Base-by-base conservation (phyloP, 106 monocot genomes). In the Platanthera zijinensis region DNA sequence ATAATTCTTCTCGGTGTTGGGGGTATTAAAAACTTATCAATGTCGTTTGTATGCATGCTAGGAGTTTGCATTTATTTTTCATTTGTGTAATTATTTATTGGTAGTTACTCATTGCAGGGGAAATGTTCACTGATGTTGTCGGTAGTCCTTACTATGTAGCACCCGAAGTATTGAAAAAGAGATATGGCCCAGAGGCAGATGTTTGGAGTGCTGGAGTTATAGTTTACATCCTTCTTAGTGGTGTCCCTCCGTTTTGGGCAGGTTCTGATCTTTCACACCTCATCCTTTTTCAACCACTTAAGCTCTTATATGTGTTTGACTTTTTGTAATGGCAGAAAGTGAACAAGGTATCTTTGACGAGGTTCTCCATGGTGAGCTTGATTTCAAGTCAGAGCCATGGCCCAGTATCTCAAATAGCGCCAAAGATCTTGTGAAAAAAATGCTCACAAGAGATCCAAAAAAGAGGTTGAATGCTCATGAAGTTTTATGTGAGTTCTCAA, bases 61-160 rank as follows among this genome's bases (percentile, higher is more conserved):
- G 47, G 47, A n/a, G 5, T 39, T 70, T 25, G 8, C 25, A 25
- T 25, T 49, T 51, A 3, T 52, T 4, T 51, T 51, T 19, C 11
- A 6, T 11, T 73, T 52, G 73, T 73, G 48, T 52, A 52, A 73
- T 73, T 73, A 45, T 51, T 52, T 25, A 50, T 52, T 51, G 51
- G 52, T 18, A 50, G 52, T 12, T 25, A 52, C 22, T 57, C 9
- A 57, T 63, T 61, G 50, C 51, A 79, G 79, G 79, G 32, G 73
- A 79, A 18, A 74, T 39, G 10, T 79, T 79, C 39, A 79, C 73
- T 7, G 79, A 79, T 79, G 73, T 79, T 8, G 79, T 79, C 30
- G 79, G 79, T 6, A 79, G 79, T 50, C 79, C 79, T 47, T 79
- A 79, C 51, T 79, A 79, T 79, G 79, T 79, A 45, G 79, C 79